A percentile compares a stretch with the other conserved stretches of the same genome.
Evolutionary conservation across 768 basidiomycete species (phyloP).

Genomic region (Pilatotrama ljubarskyi): DNA sequence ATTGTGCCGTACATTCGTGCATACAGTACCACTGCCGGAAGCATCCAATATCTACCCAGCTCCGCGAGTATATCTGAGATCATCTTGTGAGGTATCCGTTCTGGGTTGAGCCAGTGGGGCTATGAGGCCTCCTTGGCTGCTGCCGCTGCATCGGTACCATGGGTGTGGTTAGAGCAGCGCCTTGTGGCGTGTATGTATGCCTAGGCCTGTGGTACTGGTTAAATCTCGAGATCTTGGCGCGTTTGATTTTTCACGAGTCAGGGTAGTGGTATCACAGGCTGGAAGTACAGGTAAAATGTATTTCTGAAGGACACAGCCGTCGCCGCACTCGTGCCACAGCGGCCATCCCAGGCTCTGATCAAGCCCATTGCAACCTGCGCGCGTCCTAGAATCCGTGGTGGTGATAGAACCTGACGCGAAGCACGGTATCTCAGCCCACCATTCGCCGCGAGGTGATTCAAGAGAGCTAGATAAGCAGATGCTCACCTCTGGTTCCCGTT

Average conservation of each 20-base stretch:
- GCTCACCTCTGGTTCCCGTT: constrained; percentile 54
- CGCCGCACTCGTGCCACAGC: background rate
- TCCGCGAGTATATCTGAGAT: no score
- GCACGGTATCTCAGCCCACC: background rate
- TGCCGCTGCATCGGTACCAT: no score
- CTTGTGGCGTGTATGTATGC: no score
- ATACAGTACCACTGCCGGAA: background rate
- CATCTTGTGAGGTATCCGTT: no score
- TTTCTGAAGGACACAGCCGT: background rate
- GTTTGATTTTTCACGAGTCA: no score
- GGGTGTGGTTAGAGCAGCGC: no score
- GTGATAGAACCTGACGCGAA: constrained; percentile 20
- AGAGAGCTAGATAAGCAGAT: background rate
- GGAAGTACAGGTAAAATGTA: background rate
- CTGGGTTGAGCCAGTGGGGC: no score
- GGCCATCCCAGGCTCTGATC: background rate
- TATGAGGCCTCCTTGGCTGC: no score
- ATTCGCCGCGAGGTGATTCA: background rate
- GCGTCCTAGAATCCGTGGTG: constrained; percentile 27
- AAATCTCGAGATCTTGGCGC: no score
- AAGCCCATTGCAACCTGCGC: background rate
- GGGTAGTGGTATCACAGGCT: no score
- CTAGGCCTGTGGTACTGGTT: no score
- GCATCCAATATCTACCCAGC: background rate
- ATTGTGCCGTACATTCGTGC: background rate